Conservation (phyloP, 345 rosid genomes). For the Aquilaria sinensis region DNA sequence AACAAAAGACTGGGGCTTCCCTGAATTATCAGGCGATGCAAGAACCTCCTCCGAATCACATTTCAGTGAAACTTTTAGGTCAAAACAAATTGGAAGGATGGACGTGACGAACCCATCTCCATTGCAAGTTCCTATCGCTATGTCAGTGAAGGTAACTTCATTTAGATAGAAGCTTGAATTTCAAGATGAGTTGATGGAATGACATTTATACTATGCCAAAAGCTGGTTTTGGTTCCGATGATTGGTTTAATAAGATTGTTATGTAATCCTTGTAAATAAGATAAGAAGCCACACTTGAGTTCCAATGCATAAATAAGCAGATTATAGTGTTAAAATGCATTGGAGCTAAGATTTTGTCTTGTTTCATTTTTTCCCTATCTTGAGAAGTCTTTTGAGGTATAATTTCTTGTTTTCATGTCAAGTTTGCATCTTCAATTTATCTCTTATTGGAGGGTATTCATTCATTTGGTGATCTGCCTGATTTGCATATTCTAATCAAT, state of each 20-base stretch:
- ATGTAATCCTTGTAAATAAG: no score
- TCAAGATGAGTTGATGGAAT: not conserved
- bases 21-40: conserved; percentile 41
- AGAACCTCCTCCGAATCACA: conserved; percentile 18
- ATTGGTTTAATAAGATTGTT: no score
- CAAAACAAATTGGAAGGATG: conserved; percentile 23
- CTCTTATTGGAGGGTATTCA: not conserved
- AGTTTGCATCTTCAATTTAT: no score
- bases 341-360: no score
- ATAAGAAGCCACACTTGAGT: no score
- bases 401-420: no score
- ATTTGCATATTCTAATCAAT: not conserved
- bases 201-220: not conserved
- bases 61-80: conserved; percentile 23
- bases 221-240: no score
- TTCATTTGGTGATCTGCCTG: not conserved
- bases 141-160: conserved; percentile 47
- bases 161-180: conserved; percentile 6
- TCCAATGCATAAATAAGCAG: no score
- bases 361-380: no score
- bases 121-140: conserved; percentile 24
- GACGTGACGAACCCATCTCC: conserved; percentile 13
- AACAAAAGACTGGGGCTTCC: conserved; percentile 83
- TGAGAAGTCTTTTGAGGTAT: no score
- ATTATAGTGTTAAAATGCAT: no score